A percentile compares a stretch with the other conserved stretches of the same genome.
phyloP scores from a whole-genome alignment of 768 basidiomycete species.

The Imleria badia region DNA sequence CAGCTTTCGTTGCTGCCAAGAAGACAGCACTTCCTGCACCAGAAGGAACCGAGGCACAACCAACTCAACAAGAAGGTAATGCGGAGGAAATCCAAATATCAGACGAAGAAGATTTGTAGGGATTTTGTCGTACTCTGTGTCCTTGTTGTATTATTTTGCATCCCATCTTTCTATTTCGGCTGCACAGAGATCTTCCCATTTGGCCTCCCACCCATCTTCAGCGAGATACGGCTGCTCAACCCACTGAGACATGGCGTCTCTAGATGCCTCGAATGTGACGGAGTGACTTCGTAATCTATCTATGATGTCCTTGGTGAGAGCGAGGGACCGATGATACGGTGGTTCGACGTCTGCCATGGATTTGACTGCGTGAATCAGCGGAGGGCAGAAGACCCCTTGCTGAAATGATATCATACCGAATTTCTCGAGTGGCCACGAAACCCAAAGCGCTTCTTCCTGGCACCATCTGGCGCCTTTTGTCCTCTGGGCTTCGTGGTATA shows the following conservation, averaged over 20 bases:
- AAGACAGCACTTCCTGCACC: constrained; percentile 43
- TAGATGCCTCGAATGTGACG: constrained; percentile 67
- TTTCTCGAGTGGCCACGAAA: constrained; percentile 78
- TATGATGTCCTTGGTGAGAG: constrained; percentile 54
- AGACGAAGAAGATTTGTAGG: constrained; percentile 72
- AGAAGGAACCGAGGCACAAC: constrained; percentile 39
- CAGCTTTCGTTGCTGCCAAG: constrained; percentile 78
- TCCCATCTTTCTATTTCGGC: constrained; percentile 79
- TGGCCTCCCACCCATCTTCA: constrained; percentile 65
- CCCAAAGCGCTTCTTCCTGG: constrained; percentile 71
- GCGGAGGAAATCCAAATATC: constrained; percentile 87
- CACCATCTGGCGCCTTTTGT: constrained; percentile 73
- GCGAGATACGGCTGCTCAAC: constrained; percentile 64
- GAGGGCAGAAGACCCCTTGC: neutral
- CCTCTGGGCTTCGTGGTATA: constrained; percentile 69
- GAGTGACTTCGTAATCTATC: constrained; percentile 62
- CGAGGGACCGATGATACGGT: constrained; percentile 67
- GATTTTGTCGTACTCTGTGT: constrained; percentile 13
- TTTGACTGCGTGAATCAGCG: constrained; percentile 42
- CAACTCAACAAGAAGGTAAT: constrained; percentile 43
- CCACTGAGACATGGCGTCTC: constrained; percentile 64
- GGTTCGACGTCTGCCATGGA: constrained; percentile 54
- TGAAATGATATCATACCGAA: constrained; percentile 51
- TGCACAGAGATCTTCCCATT: constrained; percentile 77
- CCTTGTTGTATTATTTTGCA: constrained; percentile 26